Base-by-base conservation (phyloP, 2,329 filamentous ascomycete species). In the Ceratocystis albifundus region DNA sequence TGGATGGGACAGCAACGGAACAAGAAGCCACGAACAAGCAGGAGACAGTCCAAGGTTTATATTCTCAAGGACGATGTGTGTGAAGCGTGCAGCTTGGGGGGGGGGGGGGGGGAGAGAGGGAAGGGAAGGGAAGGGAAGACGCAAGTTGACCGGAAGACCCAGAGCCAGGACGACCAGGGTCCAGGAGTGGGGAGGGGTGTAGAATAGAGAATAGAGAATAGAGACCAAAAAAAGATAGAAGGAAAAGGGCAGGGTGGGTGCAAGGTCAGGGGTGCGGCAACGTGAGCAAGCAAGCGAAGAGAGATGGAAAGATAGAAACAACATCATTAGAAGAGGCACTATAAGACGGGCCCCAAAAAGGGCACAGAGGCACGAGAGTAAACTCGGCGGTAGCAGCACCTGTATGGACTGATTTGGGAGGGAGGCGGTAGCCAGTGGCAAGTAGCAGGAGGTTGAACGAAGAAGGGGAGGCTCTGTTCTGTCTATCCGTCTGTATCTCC, bases 11-110 rank as follows among this genome's bases (percentile, higher is more conserved):
- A 57, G 25, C 20, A 44, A 66, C 46, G 46, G 55, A 48, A 66
- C 65, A 66, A 61, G 45, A 63, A 63, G 61, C 61, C 44, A 63
- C 20, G 41, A 41, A 41, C 46, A 32, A 45, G 25, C 61, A 45
- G 61, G 61, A 63, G 65, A 67, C 30, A 41, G 65, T 61, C 65
- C 50, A 67, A 53, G 65, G 65, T 63, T 67, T 67, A 63, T 67
- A 67, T 67, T 67, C 62, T 67, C 64, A 57, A 32, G 10, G 62
- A 57, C 53, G 53, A 57, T 30, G 53, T 32, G 53, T 30, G 53
- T 57, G 22, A 57, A 57, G 53, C 10, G 36, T 41, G 36, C 10
- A 41, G 36, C 36, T 41, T 8, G 32, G 32, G 30, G 32, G 32
- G 32, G 32, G 32, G 30, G 32, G 32, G 32, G 32, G 3, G 36